Percentiles rank a stretch among this genome's conserved stretches.
Evolutionary conservation across 2,329 filamentous ascomycete species (phyloP).

Genomic region (Fusarium annulatum): DNA sequence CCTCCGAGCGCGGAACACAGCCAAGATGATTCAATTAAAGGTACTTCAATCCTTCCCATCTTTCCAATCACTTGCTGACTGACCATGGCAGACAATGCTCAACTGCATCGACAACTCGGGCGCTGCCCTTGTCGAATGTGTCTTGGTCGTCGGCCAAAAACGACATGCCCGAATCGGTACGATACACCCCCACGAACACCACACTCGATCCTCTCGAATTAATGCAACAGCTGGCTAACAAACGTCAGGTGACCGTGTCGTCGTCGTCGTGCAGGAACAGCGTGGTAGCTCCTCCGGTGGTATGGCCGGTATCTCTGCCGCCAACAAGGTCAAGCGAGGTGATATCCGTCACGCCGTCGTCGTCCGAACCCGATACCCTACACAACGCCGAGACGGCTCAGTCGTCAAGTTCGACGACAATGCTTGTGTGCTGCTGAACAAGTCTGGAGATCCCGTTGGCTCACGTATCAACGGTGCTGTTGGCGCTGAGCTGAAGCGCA

Average conservation of each 20-base stretch:
- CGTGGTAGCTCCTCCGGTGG: constrained; percentile 79
- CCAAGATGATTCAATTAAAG: constrained; percentile 93
- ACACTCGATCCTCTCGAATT: not conserved
- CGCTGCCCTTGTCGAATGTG: constrained; percentile 96
- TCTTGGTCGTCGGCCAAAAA: constrained; percentile 92
- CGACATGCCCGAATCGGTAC: constrained; percentile 87
- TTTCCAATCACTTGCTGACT: constrained; percentile 7
- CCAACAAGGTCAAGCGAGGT: constrained; percentile 93
- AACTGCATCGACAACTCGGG: constrained; percentile 99
- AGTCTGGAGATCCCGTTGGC: constrained; percentile 94
- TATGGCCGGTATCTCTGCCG: constrained; percentile 76
- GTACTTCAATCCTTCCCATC: constrained; percentile 50
- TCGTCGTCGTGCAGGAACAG: constrained; percentile 98
- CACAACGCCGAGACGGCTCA: constrained; percentile 87
- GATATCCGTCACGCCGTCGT: constrained; percentile 97
- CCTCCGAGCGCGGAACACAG: constrained; percentile 30
- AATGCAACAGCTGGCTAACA: not conserved
- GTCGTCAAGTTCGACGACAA: constrained; percentile 97
- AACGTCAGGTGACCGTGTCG: constrained; percentile 86
- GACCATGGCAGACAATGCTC: constrained; percentile 80
- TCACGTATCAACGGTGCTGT: constrained; percentile 93
- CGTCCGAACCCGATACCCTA: constrained; percentile 89
- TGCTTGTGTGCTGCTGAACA: constrained; percentile 96
- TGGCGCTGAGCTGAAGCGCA: constrained; percentile 86
- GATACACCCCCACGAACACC: constrained; percentile 37